phyloP scores from a whole-genome alignment of 169 alveolate species.

The Cryptosporidium muris region DNA sequence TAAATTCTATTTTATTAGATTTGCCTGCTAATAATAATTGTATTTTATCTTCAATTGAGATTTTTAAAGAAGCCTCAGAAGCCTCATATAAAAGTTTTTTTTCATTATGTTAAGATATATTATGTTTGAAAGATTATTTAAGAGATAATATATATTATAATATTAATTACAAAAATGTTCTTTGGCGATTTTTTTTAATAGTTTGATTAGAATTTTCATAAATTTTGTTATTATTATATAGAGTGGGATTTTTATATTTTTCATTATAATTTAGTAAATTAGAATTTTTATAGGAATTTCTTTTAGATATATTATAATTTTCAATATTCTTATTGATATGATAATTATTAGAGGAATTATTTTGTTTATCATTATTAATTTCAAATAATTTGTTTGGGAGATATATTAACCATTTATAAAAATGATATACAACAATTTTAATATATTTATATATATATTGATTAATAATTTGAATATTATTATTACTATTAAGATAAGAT shows the following conservation, averaged over 20 bases:
- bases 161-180: too few relatives aligned
- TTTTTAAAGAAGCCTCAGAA: not conserved
- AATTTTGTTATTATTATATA: too few relatives aligned
- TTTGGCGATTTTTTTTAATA: too few relatives aligned
- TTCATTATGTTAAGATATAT: constrained; percentile 18
- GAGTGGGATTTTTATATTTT: too few relatives aligned
- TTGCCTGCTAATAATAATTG: constrained; percentile 40
- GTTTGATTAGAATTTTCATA: too few relatives aligned
- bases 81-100: constrained; percentile 3
- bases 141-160: too few relatives aligned
- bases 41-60: constrained; percentile 1
- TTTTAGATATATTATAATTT: too few relatives aligned
- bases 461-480: not conserved
- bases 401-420: not conserved
- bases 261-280: too few relatives aligned
- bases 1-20: too few relatives aligned
- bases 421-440: not conserved
- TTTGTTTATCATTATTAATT: not conserved
- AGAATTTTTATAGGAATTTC: too few relatives aligned
- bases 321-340: too few relatives aligned
- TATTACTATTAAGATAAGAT: not conserved
- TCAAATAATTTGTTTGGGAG: not conserved
- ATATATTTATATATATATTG: not conserved
- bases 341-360: not conserved
- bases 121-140: too few relatives aligned